Evolutionary conservation across 768 basidiomycete genomes (phyloP), one percentile per base, ranked within the genome.

Genomic region (Collybiopsis confluens): DNA sequence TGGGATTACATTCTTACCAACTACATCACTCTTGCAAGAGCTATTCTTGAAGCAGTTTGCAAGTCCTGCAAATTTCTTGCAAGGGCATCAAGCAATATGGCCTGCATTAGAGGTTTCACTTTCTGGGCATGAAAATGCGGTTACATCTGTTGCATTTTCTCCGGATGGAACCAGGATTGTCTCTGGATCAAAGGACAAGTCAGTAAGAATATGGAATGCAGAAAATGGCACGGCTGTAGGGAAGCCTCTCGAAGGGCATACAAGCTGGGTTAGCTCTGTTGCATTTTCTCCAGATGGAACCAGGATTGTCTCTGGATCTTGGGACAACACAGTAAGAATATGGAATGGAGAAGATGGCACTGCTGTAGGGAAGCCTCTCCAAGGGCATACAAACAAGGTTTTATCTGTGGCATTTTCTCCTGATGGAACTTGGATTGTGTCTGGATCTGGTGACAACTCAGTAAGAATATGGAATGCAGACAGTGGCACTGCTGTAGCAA

Each of bases 391-490:
- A n/a, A 33, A 51, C 36, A 38, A 42, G 13, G 54, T 66, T 20
- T 54, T 7, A 9, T 54, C 74, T 4, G 64, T 81, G 21, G 71
- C 75, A 28, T 80, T 79, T 64, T 77, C 79, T 59, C 78, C 77
- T 0, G 65, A 68, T 26, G 79, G 79, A 21, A 76, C 74, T 58
- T 71, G 66, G 59, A 36, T 50, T 50, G 49, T 41, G 23, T 40
- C 40, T 18, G 30, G 30, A 33, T 33, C 30, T n/a, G n/a, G n/a
- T n/a, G n/a, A n/a, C n/a, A n/a, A n/a, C n/a, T n/a, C n/a, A n/a
- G n/a, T n/a, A n/a, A n/a, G n/a, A n/a, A n/a, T n/a, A n/a, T n/a
- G n/a, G n/a, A n/a, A n/a, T n/a, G n/a, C n/a, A n/a, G n/a, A n/a
- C n/a, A n/a, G n/a, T n/a, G n/a, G n/a, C n/a, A n/a, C n/a, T n/a